phyloP scores from a whole-genome alignment of 257 asterid genomes.

The Nicotiana obtusifolia region DNA sequence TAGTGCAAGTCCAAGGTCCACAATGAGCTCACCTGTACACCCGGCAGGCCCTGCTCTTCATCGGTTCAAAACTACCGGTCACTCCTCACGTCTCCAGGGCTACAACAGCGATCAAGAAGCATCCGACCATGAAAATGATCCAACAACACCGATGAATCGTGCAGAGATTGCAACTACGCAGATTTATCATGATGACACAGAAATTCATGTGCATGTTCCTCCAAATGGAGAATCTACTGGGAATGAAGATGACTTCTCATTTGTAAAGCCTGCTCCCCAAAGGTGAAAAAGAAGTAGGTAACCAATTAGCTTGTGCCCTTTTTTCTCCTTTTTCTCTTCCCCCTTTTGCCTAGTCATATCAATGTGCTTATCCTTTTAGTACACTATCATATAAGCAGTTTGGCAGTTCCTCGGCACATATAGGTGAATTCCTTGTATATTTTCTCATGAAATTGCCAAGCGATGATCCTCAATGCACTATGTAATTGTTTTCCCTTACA shows the following conservation, averaged over 20 bases:
- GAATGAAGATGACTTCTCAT: slow-evolving; percentile 65
- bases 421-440: slow-evolving; percentile 3
- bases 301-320: not conserved
- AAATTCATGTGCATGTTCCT: slow-evolving; percentile 19
- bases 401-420: slow-evolving; percentile 3
- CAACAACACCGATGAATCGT: slow-evolving; percentile 36
- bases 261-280: slow-evolving; percentile 45
- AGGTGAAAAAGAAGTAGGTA: slow-evolving; percentile 24
- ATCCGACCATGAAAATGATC: slow-evolving; percentile 57
- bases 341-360: not conserved
- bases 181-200: slow-evolving; percentile 24
- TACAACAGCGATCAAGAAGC: slow-evolving; percentile 42
- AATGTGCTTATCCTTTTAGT: not conserved
- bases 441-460: not conserved
- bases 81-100: slow-evolving; percentile 32
- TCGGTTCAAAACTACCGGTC: slow-evolving; percentile 66
- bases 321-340: not conserved
- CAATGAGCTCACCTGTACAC: slow-evolving; percentile 61
- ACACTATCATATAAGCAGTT: not conserved
- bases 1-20: slow-evolving; percentile 54
- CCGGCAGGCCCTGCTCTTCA: slow-evolving; percentile 45
- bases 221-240: slow-evolving; percentile 21
- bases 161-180: slow-evolving; percentile 39
- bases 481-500: not conserved
- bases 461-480: not conserved